Conservation (phyloP, 1,139 yeast species). For the Diutina siamensis region DNA sequence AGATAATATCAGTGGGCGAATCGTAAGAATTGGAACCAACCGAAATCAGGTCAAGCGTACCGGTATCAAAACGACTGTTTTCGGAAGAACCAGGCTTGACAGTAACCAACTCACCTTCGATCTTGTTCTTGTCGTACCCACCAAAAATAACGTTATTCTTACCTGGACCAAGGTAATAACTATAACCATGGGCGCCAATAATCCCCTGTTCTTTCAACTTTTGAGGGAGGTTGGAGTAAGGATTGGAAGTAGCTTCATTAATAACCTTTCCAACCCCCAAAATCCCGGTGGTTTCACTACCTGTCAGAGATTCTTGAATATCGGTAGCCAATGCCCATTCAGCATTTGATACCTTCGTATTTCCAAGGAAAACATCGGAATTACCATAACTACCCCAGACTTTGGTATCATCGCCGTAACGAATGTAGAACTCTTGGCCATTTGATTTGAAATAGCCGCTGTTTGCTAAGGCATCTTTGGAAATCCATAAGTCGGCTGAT, state of each 20-base stretch:
- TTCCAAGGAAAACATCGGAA: constrained; percentile 5
- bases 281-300: constrained; percentile 6
- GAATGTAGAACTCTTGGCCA: constrained; percentile 7
- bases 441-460: constrained; percentile 4
- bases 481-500: constrained; percentile 10
- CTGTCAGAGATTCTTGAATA: neutral
- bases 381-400: constrained; percentile 8
- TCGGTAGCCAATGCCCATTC: constrained; percentile 9
- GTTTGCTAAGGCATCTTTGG: neutral
- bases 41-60: neutral
- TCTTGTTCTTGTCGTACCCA: neutral
- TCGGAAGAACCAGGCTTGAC: neutral
- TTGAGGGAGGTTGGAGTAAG: neutral
- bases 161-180: neutral
- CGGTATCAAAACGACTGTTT: neutral
- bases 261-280: constrained; percentile 8
- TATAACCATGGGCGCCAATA: neutral
- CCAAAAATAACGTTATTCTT: neutral
- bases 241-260: neutral
- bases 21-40: neutral
- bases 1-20: neutral
- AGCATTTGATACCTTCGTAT: constrained; percentile 7
- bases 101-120: neutral
- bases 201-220: neutral
- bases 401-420: constrained; percentile 7